These are phyloP conservation scores for Fraxinus anomala DNA, from an alignment of 257 asterid species.

Conservation along the genomic window DNA sequence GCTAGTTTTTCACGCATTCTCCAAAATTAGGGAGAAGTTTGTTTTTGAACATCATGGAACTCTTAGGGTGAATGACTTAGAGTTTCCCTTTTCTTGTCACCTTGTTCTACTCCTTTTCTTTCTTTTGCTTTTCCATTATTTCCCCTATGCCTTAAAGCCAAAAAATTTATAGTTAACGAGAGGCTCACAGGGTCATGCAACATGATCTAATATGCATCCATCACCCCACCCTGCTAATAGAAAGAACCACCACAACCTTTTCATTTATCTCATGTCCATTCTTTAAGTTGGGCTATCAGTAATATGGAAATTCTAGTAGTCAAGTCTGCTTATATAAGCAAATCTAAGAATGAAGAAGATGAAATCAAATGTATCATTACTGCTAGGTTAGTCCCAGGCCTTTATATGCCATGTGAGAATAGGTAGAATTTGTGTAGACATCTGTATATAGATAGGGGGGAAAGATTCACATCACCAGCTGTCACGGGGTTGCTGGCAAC, in stretches of 20 bases:
- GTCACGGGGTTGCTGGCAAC: conserved; percentile 24
- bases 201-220: not conserved
- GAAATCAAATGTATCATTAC: not conserved
- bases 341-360: not conserved
- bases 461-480: conserved; percentile 2
- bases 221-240: not conserved
- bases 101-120: not conserved
- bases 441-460: not conserved
- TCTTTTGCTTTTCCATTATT: not conserved
- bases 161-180: not conserved
- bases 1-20: not conserved
- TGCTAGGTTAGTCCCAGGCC: not conserved
- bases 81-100: not conserved
- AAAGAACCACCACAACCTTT: not conserved
- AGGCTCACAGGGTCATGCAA: not conserved
- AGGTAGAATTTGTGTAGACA: not conserved
- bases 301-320: not conserved
- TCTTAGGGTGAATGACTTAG: not conserved
- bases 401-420: not conserved
- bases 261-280: not conserved
- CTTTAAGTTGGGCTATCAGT: not conserved
- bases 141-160: not conserved
- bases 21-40: not conserved
- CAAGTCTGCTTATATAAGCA: not conserved
- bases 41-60: not conserved